A percentile compares a stretch with the other conserved stretches of the same genome.
Conservation (phyloP, 108 stramenopile species). For the Cyclostephanos tholiformis region DNA sequence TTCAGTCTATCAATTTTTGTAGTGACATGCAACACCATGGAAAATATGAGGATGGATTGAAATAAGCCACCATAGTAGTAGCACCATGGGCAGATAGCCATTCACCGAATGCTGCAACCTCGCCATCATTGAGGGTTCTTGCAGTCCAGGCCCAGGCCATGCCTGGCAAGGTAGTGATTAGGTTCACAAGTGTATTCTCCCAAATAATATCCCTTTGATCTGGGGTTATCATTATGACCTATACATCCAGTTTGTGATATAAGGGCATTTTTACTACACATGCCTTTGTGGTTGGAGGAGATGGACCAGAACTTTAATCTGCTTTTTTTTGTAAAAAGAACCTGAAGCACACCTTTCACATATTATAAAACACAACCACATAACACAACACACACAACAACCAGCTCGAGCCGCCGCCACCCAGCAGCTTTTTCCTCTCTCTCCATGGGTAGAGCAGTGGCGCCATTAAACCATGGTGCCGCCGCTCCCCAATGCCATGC, state of each 20-base stretch:
- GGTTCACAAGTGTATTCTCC: constrained; percentile 79
- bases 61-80: constrained; percentile 70
- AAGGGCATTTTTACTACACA: constrained; percentile 75
- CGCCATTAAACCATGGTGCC: too few relatives aligned
- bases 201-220: constrained; percentile 88
- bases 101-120: constrained; percentile 70
- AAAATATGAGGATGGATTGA: constrained; percentile 80
- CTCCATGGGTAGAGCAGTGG: too few relatives aligned
- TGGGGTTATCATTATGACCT: constrained; percentile 73
- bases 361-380: too few relatives aligned
- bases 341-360: too few relatives aligned
- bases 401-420: too few relatives aligned
- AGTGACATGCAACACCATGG: constrained; percentile 70
- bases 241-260: constrained; percentile 66
- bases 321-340: too few relatives aligned
- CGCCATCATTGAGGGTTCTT: constrained; percentile 51
- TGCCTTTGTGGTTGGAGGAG: constrained; percentile 65
- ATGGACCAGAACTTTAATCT: too few relatives aligned
- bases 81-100: constrained; percentile 90
- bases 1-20: constrained; percentile 79
- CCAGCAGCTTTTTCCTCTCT: too few relatives aligned
- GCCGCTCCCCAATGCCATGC: too few relatives aligned
- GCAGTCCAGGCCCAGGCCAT: constrained; percentile 50
- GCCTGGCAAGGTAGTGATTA: constrained; percentile 46
- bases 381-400: too few relatives aligned